Base-by-base conservation (phyloP, 495 filamentous ascomycete species). In the Neurospora hispaniola region DNA sequence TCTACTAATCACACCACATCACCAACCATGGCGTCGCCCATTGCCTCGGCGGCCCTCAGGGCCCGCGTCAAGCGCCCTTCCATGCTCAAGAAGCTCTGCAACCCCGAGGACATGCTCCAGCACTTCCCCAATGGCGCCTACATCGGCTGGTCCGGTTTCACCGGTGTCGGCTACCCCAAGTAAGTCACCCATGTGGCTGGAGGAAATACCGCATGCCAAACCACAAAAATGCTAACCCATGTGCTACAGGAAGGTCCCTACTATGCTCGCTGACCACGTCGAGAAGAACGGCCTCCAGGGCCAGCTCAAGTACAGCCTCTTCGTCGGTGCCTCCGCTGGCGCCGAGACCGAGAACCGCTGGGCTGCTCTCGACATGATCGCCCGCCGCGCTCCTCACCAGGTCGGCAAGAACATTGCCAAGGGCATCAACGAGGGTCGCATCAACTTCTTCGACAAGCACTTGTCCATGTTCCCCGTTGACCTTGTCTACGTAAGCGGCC, bases 391-490 rank as follows among this genome's bases (percentile, higher is more conserved):
- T 74, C 94, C 94, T 66, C 94, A 97, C 81, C 94, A 97, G 78
- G 94, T 97, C 74, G 94, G 94, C 76, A 97, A 97, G 84, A 87
- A 91, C 72, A 97, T 97, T 73, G 87, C 93, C 69, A 95, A 93
- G 84, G 93, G 94, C 3, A 96, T 97, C 82, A 97, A 97, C 79
- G 89, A 89, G 74, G 94, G 93, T 14, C 88, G 90, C 71, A 97
- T 97, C 76, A 91, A 94, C 66, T 97, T 97, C 83, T 97, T 97
- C 73, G 94, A 97, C 79, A 93, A 97, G 83, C 94, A 97, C 85
- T 80, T 97, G 76, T 92, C 89, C 82, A 97, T 96, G 93, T 97
- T 97, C 81, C 94, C 94, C 35, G 88, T 90, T 59, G 94, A 97
- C 83, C 82, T 97, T 75, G 90, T 95, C 71, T 93, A 93, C 78